Evolutionary conservation across 1,284 basidiomycete species (phyloP), one percentile per base, ranked within the genome.

Genomic region (Ceratobasidium sp.): DNA sequence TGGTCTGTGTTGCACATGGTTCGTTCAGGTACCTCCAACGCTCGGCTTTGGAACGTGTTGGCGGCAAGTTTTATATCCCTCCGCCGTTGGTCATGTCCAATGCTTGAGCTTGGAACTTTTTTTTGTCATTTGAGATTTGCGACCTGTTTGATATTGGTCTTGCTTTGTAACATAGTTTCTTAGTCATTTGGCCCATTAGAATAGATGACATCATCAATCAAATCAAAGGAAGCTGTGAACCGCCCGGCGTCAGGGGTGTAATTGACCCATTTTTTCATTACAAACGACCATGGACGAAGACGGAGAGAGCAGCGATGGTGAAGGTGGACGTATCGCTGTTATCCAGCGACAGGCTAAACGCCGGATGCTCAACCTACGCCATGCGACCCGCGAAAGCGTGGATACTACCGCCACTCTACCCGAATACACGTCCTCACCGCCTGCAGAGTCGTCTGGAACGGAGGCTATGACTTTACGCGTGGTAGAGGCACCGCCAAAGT

Each of bases 21-120:
- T 33, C 33, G 28, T 23, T 40, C 33, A 75, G 70, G 71, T 67
- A 49, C 42, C 6, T 10, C 40, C 63, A 79, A 40, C 70, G 58
- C 51, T 79, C 63, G 63, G 51, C 46, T 13, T 64, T 79, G 49
- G 78, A 79, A 53, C 69, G 71, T 46, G 55, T 56, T 7, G 78
- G 67, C 13, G 78, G 78, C n/a, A 71, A 63, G 64, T 79, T 79
- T 33, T 46, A 53, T 56, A 40, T 28, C 33, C 33, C 33, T 15
- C 69, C 67, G 20, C 69, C 69, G 61, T 39, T 64, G 18, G 61
- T 76, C 28, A 55, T 76, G 61, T 1, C 61, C n/a, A 64, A 33
- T 23, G 61, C 49, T 20, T 55, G 39, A 44, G 55, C 15, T 49
- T 18, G 1, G 33, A 33, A 33, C 33, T 2, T 33, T 33, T 33